These are phyloP conservation scores for Neurospora sp. DNA, from an alignment of 495 filamentous ascomycete genomes.

Conservation along the genomic window DNA sequence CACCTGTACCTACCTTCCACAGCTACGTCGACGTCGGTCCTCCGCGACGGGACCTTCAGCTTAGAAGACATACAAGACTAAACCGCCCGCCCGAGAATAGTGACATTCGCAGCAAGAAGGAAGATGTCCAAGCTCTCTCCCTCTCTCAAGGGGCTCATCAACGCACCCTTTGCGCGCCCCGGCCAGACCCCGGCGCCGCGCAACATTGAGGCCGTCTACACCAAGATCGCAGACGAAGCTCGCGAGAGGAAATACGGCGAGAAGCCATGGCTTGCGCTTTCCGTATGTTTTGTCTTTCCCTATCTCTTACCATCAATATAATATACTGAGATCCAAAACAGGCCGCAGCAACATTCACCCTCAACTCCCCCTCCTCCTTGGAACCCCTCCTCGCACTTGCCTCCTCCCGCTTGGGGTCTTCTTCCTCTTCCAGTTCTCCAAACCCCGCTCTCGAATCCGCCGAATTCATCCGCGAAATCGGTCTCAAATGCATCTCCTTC, in stretches of 20 bases:
- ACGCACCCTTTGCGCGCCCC: constrained; percentile 53
- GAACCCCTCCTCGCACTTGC: constrained; percentile 37
- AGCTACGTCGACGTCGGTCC: not conserved
- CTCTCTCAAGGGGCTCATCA: constrained; percentile 62
- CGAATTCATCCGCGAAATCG: constrained; percentile 69
- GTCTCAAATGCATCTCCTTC: constrained; percentile 74
- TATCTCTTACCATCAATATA: not conserved
- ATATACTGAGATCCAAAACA: not conserved
- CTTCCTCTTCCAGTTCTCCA: not conserved
- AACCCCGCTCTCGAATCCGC: constrained; percentile 42
- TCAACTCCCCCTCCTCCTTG: constrained; percentile 28
- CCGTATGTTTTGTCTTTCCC: constrained; percentile 30
- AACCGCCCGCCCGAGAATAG: not conserved
- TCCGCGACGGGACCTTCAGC: not conserved
- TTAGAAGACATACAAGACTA: not conserved
- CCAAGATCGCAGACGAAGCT: constrained; percentile 46
- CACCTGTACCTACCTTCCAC: not conserved
- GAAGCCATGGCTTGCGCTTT: constrained; percentile 55
- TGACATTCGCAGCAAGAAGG: not conserved
- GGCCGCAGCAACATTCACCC: constrained; percentile 28
- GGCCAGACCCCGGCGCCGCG: constrained; percentile 53
- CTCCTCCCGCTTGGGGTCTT: constrained; percentile 16
- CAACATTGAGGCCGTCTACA: constrained; percentile 50
- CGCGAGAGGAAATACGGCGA: constrained; percentile 43
- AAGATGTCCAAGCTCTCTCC: constrained; percentile 60